Evolutionary conservation across 2,329 filamentous ascomycete genomes (phyloP).

Genomic region (Fusarium abutilonis): DNA sequence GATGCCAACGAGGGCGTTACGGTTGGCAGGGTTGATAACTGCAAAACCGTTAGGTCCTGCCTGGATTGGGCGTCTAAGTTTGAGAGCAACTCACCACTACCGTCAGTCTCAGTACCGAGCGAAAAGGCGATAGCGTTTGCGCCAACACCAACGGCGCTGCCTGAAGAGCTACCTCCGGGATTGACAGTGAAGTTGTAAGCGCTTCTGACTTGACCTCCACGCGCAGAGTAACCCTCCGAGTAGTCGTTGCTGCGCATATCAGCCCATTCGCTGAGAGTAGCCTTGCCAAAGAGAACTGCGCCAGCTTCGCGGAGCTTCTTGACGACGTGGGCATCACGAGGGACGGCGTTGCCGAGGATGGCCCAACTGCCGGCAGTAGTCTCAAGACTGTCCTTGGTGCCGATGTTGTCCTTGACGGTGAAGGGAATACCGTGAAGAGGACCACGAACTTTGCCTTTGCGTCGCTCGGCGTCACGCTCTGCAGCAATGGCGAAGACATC

Average conservation of each 20-base stretch:
- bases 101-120: conserved; percentile 80
- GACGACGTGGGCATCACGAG: conserved; percentile 74
- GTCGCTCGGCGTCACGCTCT: conserved; percentile 68
- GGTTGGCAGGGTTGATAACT: conserved; percentile 76
- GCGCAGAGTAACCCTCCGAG: conserved; percentile 72
- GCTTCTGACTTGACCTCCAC: conserved; percentile 71
- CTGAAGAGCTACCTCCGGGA: conserved; percentile 75
- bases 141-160: conserved; percentile 71
- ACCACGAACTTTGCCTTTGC: conserved; percentile 64
- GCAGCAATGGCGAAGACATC: conserved; percentile 71
- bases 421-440: conserved; percentile 80
- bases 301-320: conserved; percentile 69
- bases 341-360: conserved; percentile 71
- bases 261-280: conserved; percentile 78
- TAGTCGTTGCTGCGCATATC: conserved; percentile 75
- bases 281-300: conserved; percentile 76
- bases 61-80: not conserved
- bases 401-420: conserved; percentile 72
- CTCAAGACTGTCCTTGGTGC: conserved; percentile 81
- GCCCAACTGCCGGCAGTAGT: conserved; percentile 78
- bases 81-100: conserved; percentile 57
- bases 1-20: conserved; percentile 75
- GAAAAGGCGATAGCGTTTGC: conserved; percentile 71
- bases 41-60: conserved; percentile 9
- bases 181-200: conserved; percentile 75